These are phyloP conservation scores for Trichoderma asperelloides DNA, from an alignment of 495 filamentous ascomycete genomes.

Conservation along the genomic window DNA sequence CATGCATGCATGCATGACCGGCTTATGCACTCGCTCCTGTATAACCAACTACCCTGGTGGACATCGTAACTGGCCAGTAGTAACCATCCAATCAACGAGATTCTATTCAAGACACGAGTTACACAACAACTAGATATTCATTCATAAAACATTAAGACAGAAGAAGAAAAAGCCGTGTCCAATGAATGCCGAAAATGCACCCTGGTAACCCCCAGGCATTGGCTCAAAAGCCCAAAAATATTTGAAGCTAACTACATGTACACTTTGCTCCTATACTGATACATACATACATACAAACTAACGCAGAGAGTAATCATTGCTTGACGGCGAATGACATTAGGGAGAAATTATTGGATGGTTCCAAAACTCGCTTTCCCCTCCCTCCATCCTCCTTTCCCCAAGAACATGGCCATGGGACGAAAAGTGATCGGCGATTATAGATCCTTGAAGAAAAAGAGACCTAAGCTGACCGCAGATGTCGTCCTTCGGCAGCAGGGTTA, in stretches of 20 bases:
- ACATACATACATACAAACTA: not conserved
- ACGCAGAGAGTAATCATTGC: not conserved
- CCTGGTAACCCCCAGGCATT: not conserved
- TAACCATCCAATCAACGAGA: too few relatives aligned
- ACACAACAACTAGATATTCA: too few relatives aligned
- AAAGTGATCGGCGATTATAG: not conserved
- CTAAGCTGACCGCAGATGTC: not conserved
- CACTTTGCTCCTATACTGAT: not conserved
- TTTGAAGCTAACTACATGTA: not conserved
- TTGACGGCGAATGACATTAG: not conserved
- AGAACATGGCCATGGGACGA: not conserved
- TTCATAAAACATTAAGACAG: too few relatives aligned
- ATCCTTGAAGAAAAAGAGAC: not conserved
- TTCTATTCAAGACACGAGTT: too few relatives aligned
- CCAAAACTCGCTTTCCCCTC: too few relatives aligned
- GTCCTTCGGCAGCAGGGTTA: not conserved
- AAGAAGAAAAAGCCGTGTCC: too few relatives aligned
- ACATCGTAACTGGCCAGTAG: too few relatives aligned
- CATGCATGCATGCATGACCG: too few relatives aligned
- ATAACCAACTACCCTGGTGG: too few relatives aligned
- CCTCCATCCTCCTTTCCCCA: not conserved
- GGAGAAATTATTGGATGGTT: not conserved
- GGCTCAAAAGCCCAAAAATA: not conserved
- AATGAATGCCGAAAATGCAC: not conserved
- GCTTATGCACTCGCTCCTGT: too few relatives aligned